Conservation (phyloP, 169 alveolate genomes). For the Cyclospora cayetanensis region DNA sequence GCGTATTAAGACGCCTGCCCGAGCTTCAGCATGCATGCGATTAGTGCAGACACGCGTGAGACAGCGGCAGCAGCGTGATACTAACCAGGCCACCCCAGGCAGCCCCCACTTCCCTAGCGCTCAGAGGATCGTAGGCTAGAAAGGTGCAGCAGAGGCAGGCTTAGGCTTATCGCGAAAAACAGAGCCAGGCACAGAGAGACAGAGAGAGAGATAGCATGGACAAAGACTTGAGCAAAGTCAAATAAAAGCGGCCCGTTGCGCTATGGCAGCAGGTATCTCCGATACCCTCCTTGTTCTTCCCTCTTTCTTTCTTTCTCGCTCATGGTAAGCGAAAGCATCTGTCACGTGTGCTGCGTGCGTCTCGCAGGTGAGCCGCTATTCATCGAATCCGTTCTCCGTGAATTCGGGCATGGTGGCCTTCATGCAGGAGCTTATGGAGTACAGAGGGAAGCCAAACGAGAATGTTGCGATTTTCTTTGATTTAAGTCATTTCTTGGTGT, state of each 20-base stretch:
- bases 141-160: too few species aligned
- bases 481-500: slow-evolving; percentile 24
- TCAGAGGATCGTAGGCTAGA: too few species aligned
- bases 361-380: slow-evolving; percentile 44
- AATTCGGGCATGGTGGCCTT: slow-evolving; percentile 36
- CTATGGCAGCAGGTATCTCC: not conserved
- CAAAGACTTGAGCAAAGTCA: not conserved
- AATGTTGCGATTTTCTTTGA: slow-evolving; percentile 49
- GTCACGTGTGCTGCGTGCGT: not conserved
- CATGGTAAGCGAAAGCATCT: too few species aligned
- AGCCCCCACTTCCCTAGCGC: too few species aligned
- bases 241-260: too few species aligned
- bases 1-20: too few species aligned
- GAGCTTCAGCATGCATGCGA: too few species aligned
- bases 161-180: too few species aligned
- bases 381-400: slow-evolving; percentile 35
- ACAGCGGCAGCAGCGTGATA: too few species aligned
- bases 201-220: not conserved
- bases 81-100: too few species aligned
- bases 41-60: too few species aligned
- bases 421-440: slow-evolving; percentile 25
- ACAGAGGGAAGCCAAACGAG: slow-evolving; percentile 1
- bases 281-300: not conserved
- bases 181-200: not conserved
- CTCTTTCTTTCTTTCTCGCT: not conserved